Evolutionary conservation across 2,329 filamentous ascomycete genomes (phyloP).

Genomic region (Keithomyces neogunnii): DNA sequence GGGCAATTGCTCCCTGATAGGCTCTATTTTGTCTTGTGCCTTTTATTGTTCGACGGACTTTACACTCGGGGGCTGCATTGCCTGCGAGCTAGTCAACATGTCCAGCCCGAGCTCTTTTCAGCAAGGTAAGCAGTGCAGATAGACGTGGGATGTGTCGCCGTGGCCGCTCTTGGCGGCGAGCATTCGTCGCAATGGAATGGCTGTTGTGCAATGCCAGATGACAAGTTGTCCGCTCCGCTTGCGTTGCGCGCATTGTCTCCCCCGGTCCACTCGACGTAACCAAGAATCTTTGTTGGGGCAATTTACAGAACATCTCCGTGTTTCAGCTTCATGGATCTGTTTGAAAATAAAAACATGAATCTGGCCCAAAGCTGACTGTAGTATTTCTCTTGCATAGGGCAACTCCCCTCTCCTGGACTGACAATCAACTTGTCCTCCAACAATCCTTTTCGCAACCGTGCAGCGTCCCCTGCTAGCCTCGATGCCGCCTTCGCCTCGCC

Average conservation of each 20-base stretch:
- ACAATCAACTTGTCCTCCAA: slow-evolving; percentile 67
- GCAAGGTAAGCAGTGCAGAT: slow-evolving; percentile 10
- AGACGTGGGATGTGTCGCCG: background rate
- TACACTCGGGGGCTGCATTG: background rate
- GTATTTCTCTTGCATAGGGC: slow-evolving; percentile 11
- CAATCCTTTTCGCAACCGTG: slow-evolving; percentile 72
- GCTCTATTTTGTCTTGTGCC: background rate
- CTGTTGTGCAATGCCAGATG: background rate
- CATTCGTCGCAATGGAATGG: background rate
- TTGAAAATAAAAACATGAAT: background rate
- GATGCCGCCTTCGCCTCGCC: slow-evolving; percentile 25
- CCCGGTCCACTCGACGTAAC: slow-evolving; percentile 2
- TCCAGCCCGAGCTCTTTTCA: slow-evolving; percentile 8
- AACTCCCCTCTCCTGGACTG: slow-evolving; percentile 30
- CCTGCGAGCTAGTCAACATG: slow-evolving; percentile 8
- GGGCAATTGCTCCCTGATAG: background rate
- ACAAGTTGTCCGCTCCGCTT: background rate
- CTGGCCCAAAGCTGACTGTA: slow-evolving; percentile 3
- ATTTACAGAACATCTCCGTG: slow-evolving; percentile 11
- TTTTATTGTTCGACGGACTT: background rate
- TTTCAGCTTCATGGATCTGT: slow-evolving; percentile 12
- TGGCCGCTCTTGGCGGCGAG: background rate
- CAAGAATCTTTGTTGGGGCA: slow-evolving; percentile 7
- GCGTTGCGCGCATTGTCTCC: slow-evolving; percentile 2
- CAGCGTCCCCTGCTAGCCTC: slow-evolving; percentile 46